Base-by-base conservation (phyloP, 2,329 filamentous ascomycete genomes). In the Phaeosphaeriaceae sp. region DNA sequence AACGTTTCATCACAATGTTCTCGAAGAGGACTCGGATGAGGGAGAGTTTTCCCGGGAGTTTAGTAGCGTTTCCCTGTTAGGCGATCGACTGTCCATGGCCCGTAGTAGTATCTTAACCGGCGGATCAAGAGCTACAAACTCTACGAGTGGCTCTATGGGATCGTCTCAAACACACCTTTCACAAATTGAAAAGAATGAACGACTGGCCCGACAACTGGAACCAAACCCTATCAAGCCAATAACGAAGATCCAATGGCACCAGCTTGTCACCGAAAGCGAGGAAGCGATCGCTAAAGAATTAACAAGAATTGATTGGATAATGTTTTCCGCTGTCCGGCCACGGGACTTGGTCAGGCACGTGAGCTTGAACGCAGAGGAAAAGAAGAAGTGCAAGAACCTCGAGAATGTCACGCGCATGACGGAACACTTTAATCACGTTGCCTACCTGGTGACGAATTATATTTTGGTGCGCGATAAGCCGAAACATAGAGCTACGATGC, bases 261-360 rank as follows among this genome's bases (percentile, higher is more conserved):
- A 88, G 42, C 89, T 97, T 59, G 96, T 97, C 87, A 89, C 90
- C 29, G 87, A 88, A 18, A 82, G 89, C 1, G 88, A 95, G 44
- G 90, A 96, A 53, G 85, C 91, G 40, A 87, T 97, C 59, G 93
- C 93, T 13, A 87, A 88, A 51, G 94, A 99, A 73, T 83, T 99
- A 65, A 97, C 94, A 3, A 83, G 93, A 52, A 96, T 99, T 46
- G 94, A 99, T 75, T 97, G 93, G 93, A 87, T 95, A 72, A 94
- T 97, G 88, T 97, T 97, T 73, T 95, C 90, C 43, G 92, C 92
- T 1, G 96, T 97, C 54, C 87, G 91, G 20, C 89, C 96, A 46
- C 89, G 94, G 50, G 94, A 99, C 74, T 85, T 97, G 40, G 88
- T 97, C 34, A 88, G 94, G 4, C 90, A 97, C 68, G 92, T 97